Evolutionary conservation across 2,329 filamentous ascomycete species (phyloP).

Genomic region (Arthrobotrys musiformis): DNA sequence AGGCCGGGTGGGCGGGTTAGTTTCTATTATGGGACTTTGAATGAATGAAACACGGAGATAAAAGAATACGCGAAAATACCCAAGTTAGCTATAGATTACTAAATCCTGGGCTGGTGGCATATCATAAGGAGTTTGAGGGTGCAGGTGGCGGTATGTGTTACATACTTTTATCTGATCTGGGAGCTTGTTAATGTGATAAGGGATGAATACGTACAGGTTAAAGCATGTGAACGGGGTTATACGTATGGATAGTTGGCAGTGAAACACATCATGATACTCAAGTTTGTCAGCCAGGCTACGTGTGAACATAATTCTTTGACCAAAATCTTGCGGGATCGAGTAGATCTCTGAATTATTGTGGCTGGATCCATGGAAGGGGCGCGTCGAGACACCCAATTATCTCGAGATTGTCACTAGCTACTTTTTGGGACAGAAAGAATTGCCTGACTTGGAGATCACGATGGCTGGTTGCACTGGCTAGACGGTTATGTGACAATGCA

Average conservation of each 20-base stretch:
- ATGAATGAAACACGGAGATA: neutral
- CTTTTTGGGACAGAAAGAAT: too few species aligned
- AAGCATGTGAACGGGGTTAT: neutral
- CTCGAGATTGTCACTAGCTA: too few species aligned
- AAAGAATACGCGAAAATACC: too few species aligned
- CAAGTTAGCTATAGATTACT: too few species aligned
- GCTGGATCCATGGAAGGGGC: too few species aligned
- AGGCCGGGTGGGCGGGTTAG: neutral
- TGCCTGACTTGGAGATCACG: too few species aligned
- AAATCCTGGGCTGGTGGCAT: too few species aligned
- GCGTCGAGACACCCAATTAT: too few species aligned
- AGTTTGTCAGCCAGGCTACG: neutral
- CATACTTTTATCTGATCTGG: neutral
- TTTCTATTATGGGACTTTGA: neutral
- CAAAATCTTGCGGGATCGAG: neutral
- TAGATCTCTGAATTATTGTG: neutral
- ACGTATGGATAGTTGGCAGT: neutral
- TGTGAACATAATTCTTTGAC: neutral
- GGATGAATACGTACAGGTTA: neutral
- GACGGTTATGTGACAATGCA: too few species aligned
- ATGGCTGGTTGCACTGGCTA: too few species aligned
- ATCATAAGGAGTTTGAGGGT: neutral
- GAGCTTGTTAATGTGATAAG: neutral
- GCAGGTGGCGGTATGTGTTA: neutral
- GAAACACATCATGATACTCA: neutral